Base-by-base conservation (phyloP, 169 alveolate genomes). In the Plasmodium berghei region DNA sequence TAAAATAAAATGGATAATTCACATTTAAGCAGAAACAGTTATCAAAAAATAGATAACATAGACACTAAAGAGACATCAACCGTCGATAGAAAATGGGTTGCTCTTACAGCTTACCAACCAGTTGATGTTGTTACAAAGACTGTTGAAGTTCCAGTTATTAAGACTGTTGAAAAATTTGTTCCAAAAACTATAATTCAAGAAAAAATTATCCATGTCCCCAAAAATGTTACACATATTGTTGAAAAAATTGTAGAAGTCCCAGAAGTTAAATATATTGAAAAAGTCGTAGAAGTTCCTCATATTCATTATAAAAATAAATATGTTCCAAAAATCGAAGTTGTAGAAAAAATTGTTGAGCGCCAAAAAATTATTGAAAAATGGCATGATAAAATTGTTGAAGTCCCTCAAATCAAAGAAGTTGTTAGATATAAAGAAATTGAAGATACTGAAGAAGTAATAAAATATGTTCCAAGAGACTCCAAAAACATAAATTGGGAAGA, bases 211-310 rank as follows among this genome's bases (percentile, higher is more conserved):
- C 97, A 95, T 56, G 97, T 95, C 1, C 97, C 97, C 54, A 94
- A 95, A 46, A 92, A 94, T 71, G 96, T 95, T 28, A 90, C 97
- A 52, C 96, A 95, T 52, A 88, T 95, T 62, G 97, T 95, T 42
- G 97, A 95, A 72, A 95, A 95, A 95, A 94, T 95, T 1, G 96
- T 95, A 9, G 97, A 95, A 61, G 96, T 95, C 46, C 97, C 97
- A 6, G 96, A 95, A 63, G 96, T 95, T n/a, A 93, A 95, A 80
- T 94, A 92, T 92, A 97, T 95, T 28, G 97, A 95, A 66, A 92
- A 93, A 87, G 87, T 94, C 48, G 97, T 95, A 42, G 97, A 94
- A 87, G 96, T 95, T 2, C 97, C 97, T 10, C 97, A 95, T 69
- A 92, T 95, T 16, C 96, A 94, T 34, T 95, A 95, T 91, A 94